Evolutionary conservation across 768 basidiomycete genomes (phyloP).

Genomic region (Phanerodontia chrysosporium): DNA sequence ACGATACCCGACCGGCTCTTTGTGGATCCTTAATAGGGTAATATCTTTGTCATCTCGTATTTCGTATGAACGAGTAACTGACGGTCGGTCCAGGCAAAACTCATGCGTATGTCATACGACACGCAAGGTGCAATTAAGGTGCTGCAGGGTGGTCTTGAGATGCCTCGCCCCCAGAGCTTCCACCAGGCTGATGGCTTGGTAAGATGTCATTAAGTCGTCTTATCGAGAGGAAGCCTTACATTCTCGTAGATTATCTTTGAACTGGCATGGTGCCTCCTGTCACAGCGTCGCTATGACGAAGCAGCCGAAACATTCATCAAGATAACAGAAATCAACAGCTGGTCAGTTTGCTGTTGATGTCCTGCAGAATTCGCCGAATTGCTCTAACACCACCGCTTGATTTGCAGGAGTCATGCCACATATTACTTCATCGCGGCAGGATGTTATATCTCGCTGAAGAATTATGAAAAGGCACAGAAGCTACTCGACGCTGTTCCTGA

Average conservation of each 20-base stretch:
- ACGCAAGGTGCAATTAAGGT: slow-evolving; percentile 61
- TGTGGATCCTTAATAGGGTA: slow-evolving; percentile 75
- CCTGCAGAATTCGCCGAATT: neutral
- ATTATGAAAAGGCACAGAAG: slow-evolving; percentile 53
- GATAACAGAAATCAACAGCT: slow-evolving; percentile 64
- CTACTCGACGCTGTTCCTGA: slow-evolving; percentile 60
- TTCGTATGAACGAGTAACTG: neutral
- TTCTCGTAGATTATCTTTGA: slow-evolving; percentile 61
- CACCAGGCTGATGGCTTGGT: slow-evolving; percentile 72
- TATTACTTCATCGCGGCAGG: slow-evolving; percentile 80
- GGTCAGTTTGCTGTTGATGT: slow-evolving; percentile 37
- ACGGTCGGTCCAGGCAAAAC: slow-evolving; percentile 50
- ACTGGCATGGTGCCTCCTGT: slow-evolving; percentile 71
- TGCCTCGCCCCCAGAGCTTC: slow-evolving; percentile 52
- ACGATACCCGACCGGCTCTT: slow-evolving; percentile 60
- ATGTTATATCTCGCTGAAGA: slow-evolving; percentile 56
- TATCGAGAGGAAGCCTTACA: neutral
- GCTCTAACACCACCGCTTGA: neutral
- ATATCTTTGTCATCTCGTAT: slow-evolving; percentile 9
- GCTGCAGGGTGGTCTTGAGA: slow-evolving; percentile 52
- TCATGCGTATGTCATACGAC: slow-evolving; percentile 66
- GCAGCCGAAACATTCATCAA: slow-evolving; percentile 62
- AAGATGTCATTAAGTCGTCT: slow-evolving; percentile 13
- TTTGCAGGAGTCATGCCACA: slow-evolving; percentile 66
- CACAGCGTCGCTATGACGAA: slow-evolving; percentile 60